Evolutionary conservation across 75 land plant genomes (phyloP).

Genomic region (Azolla pinnata): DNA sequence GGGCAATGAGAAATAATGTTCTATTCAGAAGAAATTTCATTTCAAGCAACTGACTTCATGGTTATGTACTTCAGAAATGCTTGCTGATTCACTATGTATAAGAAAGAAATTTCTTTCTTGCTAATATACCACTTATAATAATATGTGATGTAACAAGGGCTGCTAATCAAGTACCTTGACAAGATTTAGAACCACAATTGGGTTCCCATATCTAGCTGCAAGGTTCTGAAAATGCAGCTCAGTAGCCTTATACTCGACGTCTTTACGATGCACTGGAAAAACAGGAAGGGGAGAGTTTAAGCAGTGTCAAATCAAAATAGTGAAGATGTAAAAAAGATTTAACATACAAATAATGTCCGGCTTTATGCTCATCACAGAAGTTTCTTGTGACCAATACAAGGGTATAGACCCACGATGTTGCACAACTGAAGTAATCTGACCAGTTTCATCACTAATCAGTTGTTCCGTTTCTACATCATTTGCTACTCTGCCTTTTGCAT

Average conservation of each 20-base stretch:
- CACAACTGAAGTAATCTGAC: conserved; percentile 61
- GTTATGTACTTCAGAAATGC: too few species aligned
- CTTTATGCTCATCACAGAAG: conserved; percentile 29
- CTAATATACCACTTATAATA: too few species aligned
- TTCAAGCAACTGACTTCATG: not conserved
- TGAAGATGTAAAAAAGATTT: not conserved
- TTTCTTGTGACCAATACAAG: conserved; percentile 83
- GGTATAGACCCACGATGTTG: conserved; percentile 81
- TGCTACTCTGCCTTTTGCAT: conserved; percentile 72
- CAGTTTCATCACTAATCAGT: conserved; percentile 47
- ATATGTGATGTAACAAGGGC: too few species aligned
- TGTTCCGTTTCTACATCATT: conserved; percentile 94
- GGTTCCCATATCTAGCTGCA: conserved; percentile 75
- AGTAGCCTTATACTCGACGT: conserved; percentile 59
- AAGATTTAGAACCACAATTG: conserved; percentile 79
- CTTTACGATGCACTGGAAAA: conserved; percentile 64
- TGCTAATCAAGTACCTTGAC: conserved; percentile 80
- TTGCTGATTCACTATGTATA: too few species aligned
- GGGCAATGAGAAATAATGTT: not conserved
- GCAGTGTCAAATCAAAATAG: not conserved
- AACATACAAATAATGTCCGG: conserved; percentile 1
- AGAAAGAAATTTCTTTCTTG: too few species aligned
- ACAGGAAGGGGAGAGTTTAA: not conserved
- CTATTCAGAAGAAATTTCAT: not conserved
- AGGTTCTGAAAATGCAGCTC: conserved; percentile 79